Percentiles rank a stretch among this genome's conserved stretches.
Evolutionary conservation across 352 stramenopile genomes (phyloP).

Genomic region (Aphanomyces astaci): DNA sequence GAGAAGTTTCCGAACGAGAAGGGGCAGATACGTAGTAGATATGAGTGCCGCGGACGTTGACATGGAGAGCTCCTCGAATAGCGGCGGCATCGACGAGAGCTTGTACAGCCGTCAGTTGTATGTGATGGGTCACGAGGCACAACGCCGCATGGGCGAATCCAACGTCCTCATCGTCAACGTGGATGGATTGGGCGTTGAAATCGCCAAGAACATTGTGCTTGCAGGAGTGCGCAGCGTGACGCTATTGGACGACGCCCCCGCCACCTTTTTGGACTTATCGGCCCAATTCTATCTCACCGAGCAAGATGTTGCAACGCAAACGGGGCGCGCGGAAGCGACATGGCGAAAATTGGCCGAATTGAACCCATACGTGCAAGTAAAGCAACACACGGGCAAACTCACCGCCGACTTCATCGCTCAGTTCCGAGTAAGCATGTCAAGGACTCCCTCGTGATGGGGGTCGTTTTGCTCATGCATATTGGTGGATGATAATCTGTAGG

Average conservation of each 20-base stretch:
- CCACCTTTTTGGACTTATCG: conserved; percentile 83
- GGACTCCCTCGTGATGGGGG: not conserved
- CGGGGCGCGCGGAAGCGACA: conserved; percentile 71
- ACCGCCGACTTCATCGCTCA: conserved; percentile 54
- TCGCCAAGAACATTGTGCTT: conserved; percentile 98
- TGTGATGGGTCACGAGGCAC: conserved; percentile 98
- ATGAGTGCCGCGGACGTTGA: conserved; percentile 5
- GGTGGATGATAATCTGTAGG: too few relatives aligned
- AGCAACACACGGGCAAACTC: conserved; percentile 54
- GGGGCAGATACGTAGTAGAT: too few relatives aligned
- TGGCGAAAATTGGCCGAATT: conserved; percentile 89
- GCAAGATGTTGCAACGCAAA: conserved; percentile 69
- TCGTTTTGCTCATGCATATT: not conserved
- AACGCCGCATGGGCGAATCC: conserved; percentile 92
- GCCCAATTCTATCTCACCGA: conserved; percentile 95
- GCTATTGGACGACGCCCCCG: conserved; percentile 87
- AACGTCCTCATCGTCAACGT: conserved; percentile 94
- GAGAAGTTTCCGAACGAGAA: conserved; percentile 7
- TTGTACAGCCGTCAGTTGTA: conserved; percentile 96
- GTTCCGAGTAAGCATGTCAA: conserved; percentile 50
- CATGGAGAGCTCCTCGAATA: not conserved
- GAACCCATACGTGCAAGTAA: conserved; percentile 94
- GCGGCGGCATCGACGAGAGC: conserved; percentile 52
- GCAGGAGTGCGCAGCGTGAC: conserved; percentile 93
- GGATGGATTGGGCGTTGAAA: conserved; percentile 93